Conservation (phyloP, 2,329 filamentous ascomycete species). For the Colletotrichum sansevieriae region DNA sequence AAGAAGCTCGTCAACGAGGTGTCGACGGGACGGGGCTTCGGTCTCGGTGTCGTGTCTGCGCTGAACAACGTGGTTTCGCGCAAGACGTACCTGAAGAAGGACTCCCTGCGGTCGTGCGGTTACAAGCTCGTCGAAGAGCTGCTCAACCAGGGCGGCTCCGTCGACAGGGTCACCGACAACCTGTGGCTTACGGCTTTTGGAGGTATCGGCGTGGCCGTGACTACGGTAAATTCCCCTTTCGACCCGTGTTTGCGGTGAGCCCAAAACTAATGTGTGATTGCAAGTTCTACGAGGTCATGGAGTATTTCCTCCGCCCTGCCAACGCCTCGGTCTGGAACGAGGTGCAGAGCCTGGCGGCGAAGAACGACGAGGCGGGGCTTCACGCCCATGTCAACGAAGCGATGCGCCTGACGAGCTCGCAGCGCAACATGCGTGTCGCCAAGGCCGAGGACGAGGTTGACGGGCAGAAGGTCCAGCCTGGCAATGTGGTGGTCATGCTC, state of each 20-base stretch:
- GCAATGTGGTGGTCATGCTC: constrained; percentile 55
- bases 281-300: constrained; percentile 61
- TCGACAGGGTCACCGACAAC: constrained; percentile 52
- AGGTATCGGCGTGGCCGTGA: constrained; percentile 55
- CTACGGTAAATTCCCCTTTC: constrained; percentile 48
- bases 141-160: constrained; percentile 49
- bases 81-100: constrained; percentile 49
- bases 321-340: constrained; percentile 58
- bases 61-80: constrained; percentile 48
- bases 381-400: constrained; percentile 57
- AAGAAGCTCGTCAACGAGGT: constrained; percentile 56
- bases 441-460: constrained; percentile 48
- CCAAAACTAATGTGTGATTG: neutral
- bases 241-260: neutral
- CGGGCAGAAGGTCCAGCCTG: constrained; percentile 39
- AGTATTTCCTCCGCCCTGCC: constrained; percentile 56
- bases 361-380: constrained; percentile 51
- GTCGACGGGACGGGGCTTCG: constrained; percentile 48
- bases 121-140: constrained; percentile 55
- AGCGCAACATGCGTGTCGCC: constrained; percentile 55
- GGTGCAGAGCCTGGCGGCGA: constrained; percentile 55
- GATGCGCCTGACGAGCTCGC: constrained; percentile 55
- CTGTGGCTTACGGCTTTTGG: constrained; percentile 56
- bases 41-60: constrained; percentile 48
- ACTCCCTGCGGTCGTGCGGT: constrained; percentile 54